Conservation (phyloP, 2,329 filamentous ascomycete genomes). For the Periconia digitata region DNA sequence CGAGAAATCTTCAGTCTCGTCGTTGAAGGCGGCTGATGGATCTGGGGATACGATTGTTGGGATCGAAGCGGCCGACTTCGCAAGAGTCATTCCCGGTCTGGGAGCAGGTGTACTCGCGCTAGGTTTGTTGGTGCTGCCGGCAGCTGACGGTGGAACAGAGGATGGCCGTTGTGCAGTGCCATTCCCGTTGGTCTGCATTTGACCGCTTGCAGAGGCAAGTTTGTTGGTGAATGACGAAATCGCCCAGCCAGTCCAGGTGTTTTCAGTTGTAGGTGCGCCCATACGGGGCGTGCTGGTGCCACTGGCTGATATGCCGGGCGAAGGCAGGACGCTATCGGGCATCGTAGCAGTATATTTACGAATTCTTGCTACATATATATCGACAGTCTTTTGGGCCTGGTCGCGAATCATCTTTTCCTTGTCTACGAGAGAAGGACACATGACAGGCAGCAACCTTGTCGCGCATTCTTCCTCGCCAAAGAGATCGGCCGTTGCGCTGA, state of each 20-base stretch:
- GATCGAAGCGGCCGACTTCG: conserved; percentile 29
- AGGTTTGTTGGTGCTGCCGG: conserved; percentile 47
- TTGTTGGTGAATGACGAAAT: conserved; percentile 99
- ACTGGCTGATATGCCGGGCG: conserved; percentile 56
- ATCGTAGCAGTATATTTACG: conserved; percentile 76
- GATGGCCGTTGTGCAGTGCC: conserved; percentile 49
- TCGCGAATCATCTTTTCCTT: conserved; percentile 94
- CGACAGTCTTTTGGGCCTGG: conserved; percentile 85
- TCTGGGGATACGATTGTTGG: conserved; percentile 33
- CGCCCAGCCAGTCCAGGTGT: conserved; percentile 91
- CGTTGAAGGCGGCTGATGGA: conserved; percentile 55
- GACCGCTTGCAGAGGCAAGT: conserved; percentile 76
- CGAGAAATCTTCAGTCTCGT: conserved; percentile 59
- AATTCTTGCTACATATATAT: conserved; percentile 80
- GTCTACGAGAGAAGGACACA: conserved; percentile 85
- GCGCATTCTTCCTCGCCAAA: conserved; percentile 92
- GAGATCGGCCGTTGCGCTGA: conserved; percentile 80
- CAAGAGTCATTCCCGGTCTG: conserved; percentile 32
- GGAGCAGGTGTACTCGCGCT: conserved; percentile 45
- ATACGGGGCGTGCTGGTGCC: conserved; percentile 65
- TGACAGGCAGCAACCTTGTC: conserved; percentile 74
- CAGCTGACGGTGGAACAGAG: conserved; percentile 51
- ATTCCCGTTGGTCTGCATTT: conserved; percentile 66
- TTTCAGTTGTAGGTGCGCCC: conserved; percentile 71
- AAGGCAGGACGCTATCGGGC: conserved; percentile 77